Conservation (phyloP, 2,329 filamentous ascomycete species). For the Pseudocercospora crystallina region DNA sequence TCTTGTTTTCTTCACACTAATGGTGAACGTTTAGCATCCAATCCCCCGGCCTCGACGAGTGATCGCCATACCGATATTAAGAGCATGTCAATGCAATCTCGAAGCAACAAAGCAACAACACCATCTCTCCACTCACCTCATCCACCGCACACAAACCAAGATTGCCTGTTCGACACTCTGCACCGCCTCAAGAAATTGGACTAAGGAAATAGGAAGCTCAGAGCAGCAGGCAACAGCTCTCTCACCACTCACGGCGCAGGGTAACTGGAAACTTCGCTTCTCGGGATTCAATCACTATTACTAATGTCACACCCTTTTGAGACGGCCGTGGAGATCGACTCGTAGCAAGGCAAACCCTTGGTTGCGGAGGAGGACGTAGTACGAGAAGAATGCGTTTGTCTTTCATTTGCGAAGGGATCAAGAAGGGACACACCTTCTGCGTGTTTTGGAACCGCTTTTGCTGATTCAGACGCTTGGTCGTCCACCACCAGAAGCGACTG, state of each 20-base stretch:
- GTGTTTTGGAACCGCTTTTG: too few species aligned
- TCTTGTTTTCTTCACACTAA: not conserved
- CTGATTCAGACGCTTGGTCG: too few species aligned
- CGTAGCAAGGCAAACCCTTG: conserved; percentile 3
- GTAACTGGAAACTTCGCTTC: conserved; percentile 11
- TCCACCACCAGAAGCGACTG: conserved; percentile 25
- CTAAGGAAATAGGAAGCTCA: not conserved
- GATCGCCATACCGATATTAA: conserved; percentile 9
- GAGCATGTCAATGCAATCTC: conserved; percentile 27
- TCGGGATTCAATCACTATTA: conserved; percentile 8
- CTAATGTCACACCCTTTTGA: conserved; percentile 10
- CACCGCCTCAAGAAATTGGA: not conserved
- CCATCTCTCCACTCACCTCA: conserved; percentile 22
- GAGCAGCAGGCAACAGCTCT: conserved; percentile 19
- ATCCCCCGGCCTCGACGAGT: conserved; percentile 28
- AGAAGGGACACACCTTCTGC: conserved; percentile 12
- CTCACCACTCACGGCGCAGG: conserved; percentile 25
- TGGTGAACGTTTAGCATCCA: conserved; percentile 20
- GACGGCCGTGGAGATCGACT: too few species aligned
- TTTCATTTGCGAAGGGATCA: conserved; percentile 8
- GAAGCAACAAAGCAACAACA: conserved; percentile 22
- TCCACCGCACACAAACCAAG: conserved; percentile 17
- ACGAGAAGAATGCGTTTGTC: conserved; percentile 3
- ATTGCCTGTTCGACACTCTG: conserved; percentile 23
- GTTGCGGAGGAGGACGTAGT: conserved; percentile 1